Base-by-base conservation (phyloP, 306 rosid genomes). In the Crotalaria pallida region DNA sequence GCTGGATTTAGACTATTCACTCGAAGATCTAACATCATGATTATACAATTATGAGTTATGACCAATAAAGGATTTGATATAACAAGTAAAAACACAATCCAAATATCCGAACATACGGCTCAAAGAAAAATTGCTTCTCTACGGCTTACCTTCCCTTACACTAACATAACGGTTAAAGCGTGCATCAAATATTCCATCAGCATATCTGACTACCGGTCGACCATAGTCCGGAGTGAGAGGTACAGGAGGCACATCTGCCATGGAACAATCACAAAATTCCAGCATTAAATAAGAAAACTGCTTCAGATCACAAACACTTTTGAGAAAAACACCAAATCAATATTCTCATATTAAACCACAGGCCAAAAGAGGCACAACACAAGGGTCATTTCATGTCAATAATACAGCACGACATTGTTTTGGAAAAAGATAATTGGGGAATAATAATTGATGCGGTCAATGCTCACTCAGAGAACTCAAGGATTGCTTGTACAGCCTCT, bases 141-240 rank as follows among this genome's bases (percentile, higher is more conserved):
- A 69, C n/a, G 19, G 29, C 64, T 5, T 68, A 91, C 99, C 99
- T 94, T 94, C 99, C 73, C 71, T 87, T 33, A 94, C 88, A 56
- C 92, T 74, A 51, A 91, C 55, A 86, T 68, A 94, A 60, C 99
- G 84, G 59, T 89, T 77, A 71, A 89, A 84, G 43, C 87, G 91
- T 52, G 81, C 62, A 84, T 94, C 99, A 61, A 87, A 86, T 58
- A 83, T 73, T 44, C 97, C 99, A 71, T 94, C 97, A 4, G 99
- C 96, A 65, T 88, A 91, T 76, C 97, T 83, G 50, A 88, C 89
- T 44, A 71, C 53, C 0, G 89, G 92, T 41, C 78, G 89, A 40
- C 92, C 89, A 41, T 91, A 87, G 84, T 89, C 91, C 2, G 99
- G 96, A 26, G 99, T 91, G 31, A 94, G 75, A 18, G 97, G 83